phyloP scores from a whole-genome alignment of 2,329 filamentous ascomycete genomes.

The Blastomyces gilchristii region DNA sequence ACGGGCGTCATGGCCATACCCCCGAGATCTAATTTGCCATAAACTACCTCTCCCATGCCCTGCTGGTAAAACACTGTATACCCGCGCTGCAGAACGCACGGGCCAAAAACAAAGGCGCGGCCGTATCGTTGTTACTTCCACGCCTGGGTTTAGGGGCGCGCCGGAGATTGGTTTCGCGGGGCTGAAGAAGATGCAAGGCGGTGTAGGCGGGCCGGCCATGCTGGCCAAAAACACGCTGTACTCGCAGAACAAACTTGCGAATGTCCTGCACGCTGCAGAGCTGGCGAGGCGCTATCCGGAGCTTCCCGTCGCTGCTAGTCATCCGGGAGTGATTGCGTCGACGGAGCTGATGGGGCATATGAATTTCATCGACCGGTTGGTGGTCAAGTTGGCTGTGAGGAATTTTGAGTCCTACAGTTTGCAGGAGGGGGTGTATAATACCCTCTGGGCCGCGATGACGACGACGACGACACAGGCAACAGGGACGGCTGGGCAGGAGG shows the following conservation, averaged over 20 bases:
- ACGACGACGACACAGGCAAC: neutral
- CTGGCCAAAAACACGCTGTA: slow-evolving; percentile 23
- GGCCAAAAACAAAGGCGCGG: too few species aligned
- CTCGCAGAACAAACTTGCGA: slow-evolving; percentile 42
- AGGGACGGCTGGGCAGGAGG: neutral
- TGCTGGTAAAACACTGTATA: too few species aligned
- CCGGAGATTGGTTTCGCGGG: too few species aligned
- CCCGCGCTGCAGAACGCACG: too few species aligned
- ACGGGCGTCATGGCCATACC: too few species aligned
- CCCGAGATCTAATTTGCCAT: too few species aligned
- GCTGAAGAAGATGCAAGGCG: too few species aligned
- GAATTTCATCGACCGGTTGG: neutral
- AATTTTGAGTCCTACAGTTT: neutral
- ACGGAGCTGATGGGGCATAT: slow-evolving; percentile 23
- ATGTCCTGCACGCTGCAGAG: slow-evolving; percentile 38
- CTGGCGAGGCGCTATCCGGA: slow-evolving; percentile 37
- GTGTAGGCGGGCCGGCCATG: too few species aligned
- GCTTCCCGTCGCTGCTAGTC: slow-evolving; percentile 37
- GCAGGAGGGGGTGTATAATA: slow-evolving; percentile 1
- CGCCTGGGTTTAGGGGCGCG: too few species aligned
- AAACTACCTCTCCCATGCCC: too few species aligned
- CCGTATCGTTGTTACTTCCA: too few species aligned
- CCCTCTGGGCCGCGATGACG: neutral
- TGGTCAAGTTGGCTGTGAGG: slow-evolving; percentile 3
- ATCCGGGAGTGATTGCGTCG: slow-evolving; percentile 42